Evolutionary conservation across 2,329 filamentous ascomycete species (phyloP), one percentile per base, ranked within the genome.

Genomic region (Sordariomycetes sp.): DNA sequence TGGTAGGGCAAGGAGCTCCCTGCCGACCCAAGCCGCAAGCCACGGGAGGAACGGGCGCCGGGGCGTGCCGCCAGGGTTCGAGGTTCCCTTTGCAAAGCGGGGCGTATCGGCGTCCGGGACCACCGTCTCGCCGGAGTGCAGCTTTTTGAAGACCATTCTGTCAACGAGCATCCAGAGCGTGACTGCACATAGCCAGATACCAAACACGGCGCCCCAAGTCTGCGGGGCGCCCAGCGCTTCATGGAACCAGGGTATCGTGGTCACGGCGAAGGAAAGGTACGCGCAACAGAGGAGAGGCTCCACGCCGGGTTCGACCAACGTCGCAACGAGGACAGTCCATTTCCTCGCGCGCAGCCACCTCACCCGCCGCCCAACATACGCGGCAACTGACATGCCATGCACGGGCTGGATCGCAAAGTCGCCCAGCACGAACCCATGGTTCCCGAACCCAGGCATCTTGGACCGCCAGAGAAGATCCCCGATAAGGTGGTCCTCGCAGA

Each of bases 401-500:
- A 95, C 88, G 42, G 95, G 95, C 67, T 99, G 94, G 58, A 97
- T 82, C 28, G 87, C 92, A 2, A 96, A 74, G 66, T 97, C 91
- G 4, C 90, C 90, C 66, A 86, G 87, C 1, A 91, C 83, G 58
- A 97, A 77, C 5, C 83, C 87, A 67, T 99, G 94, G 64, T 95
- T 95, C 48, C 80, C 78, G 72, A 81, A 86, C 1, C 80, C 79
- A 0, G 80, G 78, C 5, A 87, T 70, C 2, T 72, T 66, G n/a
- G 81, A 79, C 57, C 84, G 84, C 90, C 91, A 99, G 4, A 99
- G 78, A 1, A 94, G 73, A 63, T 99, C 94, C 13, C 92, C 92
- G 57, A 99, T 96, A 25, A 96, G 75, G 65, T 99, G 94, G 67
- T 99, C 94, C 69, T 99, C 95, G 73, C 94, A 99, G 66, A 99